phyloP scores from a whole-genome alignment of 2,329 filamentous ascomycete genomes.

The Aspergillus transmontanensis region DNA sequence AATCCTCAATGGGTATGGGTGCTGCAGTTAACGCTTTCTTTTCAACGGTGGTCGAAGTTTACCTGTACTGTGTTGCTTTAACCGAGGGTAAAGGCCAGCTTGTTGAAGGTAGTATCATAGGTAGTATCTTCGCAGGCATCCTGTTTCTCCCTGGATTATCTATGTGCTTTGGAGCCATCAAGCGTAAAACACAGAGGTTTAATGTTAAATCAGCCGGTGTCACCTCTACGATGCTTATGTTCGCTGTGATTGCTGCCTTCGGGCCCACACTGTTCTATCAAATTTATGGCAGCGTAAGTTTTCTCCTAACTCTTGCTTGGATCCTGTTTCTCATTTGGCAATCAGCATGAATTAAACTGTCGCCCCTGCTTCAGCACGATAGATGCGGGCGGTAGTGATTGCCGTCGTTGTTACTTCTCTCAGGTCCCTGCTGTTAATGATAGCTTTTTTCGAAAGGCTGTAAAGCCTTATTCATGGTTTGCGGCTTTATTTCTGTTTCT shows the following conservation, averaged over 20 bases:
- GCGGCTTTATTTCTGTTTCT: conserved; percentile 83
- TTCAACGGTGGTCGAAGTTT: conserved; percentile 95
- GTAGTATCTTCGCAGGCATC: conserved; percentile 96
- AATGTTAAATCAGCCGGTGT: conserved; percentile 95
- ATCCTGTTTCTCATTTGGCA: conserved; percentile 36
- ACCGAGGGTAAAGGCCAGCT: conserved; percentile 89
- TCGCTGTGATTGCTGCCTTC: conserved; percentile 93
- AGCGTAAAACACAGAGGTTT: conserved; percentile 97
- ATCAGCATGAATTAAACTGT: conserved; percentile 86
- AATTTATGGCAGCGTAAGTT: conserved; percentile 83
- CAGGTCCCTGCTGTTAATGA: conserved; percentile 83
- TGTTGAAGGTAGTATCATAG: conserved; percentile 95
- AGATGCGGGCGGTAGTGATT: conserved; percentile 60
- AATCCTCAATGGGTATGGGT: conserved; percentile 97
- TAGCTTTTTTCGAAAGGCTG: conserved; percentile 85
- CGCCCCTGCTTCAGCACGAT: conserved; percentile 61
- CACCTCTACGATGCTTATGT: conserved; percentile 95
- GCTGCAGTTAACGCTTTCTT: conserved; percentile 98
- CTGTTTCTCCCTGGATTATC: conserved; percentile 91
- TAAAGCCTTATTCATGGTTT: conserved; percentile 91
- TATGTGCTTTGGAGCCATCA: conserved; percentile 98
- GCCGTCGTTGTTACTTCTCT: conserved; percentile 90
- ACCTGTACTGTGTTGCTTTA: conserved; percentile 92
- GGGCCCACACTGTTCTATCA: conserved; percentile 97
- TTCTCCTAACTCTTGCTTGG: neutral